Conservation (phyloP, 345 rosid species). For the Microthlaspi erraticum region DNA sequence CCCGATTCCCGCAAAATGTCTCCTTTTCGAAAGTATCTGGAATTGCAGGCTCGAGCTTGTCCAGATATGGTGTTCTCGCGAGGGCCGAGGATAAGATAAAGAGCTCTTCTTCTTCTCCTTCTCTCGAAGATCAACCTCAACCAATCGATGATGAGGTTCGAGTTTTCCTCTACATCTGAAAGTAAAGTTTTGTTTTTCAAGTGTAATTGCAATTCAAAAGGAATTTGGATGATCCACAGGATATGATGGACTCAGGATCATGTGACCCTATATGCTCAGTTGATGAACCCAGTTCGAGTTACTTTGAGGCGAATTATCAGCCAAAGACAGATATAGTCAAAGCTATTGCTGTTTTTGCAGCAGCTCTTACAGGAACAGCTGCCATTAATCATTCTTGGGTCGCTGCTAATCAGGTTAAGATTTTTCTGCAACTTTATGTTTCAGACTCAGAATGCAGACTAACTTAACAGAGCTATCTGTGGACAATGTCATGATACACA, state of each 20-base stretch:
- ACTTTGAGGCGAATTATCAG: conserved; percentile 70
- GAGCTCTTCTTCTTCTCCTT: conserved; percentile 48
- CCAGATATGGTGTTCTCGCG: conserved; percentile 53
- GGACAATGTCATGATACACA: conserved; percentile 55
- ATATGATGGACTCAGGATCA: conserved; percentile 57
- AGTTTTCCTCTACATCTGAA: not conserved
- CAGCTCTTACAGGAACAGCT: conserved; percentile 76
- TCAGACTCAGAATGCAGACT: not conserved
- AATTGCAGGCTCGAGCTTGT: conserved; percentile 52
- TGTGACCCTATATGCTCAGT: conserved; percentile 93
- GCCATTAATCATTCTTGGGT: conserved; percentile 97
- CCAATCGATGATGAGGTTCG: conserved; percentile 62
- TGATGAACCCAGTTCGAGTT: conserved; percentile 80
- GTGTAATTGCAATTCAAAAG: conserved; percentile 9
- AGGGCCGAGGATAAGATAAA: conserved; percentile 81
- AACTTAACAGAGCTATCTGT: not conserved
- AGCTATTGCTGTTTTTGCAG: conserved; percentile 78
- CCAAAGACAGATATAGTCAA: conserved; percentile 84
- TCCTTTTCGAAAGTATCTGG: conserved; percentile 47
- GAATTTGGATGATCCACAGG: conserved; percentile 51
- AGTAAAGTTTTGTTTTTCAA: conserved; percentile 24
- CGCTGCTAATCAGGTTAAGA: conserved; percentile 85
- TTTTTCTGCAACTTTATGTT: not conserved
- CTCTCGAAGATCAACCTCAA: conserved; percentile 44
- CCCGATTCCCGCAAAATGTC: conserved; percentile 38